Evolutionary conservation across 352 stramenopile genomes (phyloP).

Genomic region (Pythium monospermum): DNA sequence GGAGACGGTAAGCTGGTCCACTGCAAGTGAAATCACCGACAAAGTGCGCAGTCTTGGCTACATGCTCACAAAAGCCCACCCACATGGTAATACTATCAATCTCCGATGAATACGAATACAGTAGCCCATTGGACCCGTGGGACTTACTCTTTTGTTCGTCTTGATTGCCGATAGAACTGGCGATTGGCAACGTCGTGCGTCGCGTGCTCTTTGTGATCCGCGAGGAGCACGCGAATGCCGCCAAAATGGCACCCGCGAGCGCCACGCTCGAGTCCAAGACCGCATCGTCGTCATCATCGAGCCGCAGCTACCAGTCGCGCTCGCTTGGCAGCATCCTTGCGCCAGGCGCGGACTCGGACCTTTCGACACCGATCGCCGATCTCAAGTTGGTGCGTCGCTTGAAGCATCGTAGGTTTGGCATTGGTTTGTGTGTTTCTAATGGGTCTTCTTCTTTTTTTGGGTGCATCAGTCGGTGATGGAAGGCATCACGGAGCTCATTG

Average conservation of each 20-base stretch:
- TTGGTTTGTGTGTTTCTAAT: neutral
- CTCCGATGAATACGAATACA: too few species aligned
- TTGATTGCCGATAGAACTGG: too few species aligned
- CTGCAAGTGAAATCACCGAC: conserved; percentile 76
- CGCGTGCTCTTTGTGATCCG: conserved; percentile 88
- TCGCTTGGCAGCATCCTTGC: conserved; percentile 81
- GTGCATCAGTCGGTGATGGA: conserved; percentile 88
- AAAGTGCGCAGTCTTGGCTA: conserved; percentile 75
- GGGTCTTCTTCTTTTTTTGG: conserved; percentile 14
- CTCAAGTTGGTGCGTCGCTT: conserved; percentile 55
- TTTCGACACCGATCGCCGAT: conserved; percentile 78
- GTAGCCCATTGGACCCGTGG: too few species aligned
- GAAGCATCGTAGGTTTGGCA: neutral
- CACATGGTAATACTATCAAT: conserved; percentile 59
- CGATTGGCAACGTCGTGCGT: conserved; percentile 87
- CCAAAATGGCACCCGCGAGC: conserved; percentile 41
- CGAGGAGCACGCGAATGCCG: conserved; percentile 75
- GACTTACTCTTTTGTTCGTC: too few species aligned
- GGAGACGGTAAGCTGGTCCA: conserved; percentile 75
- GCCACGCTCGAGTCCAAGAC: conserved; percentile 14
- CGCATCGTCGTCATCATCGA: conserved; percentile 25
- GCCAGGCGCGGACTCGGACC: conserved; percentile 72
- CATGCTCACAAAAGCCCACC: conserved; percentile 80
- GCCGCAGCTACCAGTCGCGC: conserved; percentile 56
- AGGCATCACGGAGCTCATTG: conserved; percentile 91